These are phyloP conservation scores for Colletotrichum tanaceti DNA, from an alignment of 2,329 filamentous ascomycete species.

Conservation along the genomic window DNA sequence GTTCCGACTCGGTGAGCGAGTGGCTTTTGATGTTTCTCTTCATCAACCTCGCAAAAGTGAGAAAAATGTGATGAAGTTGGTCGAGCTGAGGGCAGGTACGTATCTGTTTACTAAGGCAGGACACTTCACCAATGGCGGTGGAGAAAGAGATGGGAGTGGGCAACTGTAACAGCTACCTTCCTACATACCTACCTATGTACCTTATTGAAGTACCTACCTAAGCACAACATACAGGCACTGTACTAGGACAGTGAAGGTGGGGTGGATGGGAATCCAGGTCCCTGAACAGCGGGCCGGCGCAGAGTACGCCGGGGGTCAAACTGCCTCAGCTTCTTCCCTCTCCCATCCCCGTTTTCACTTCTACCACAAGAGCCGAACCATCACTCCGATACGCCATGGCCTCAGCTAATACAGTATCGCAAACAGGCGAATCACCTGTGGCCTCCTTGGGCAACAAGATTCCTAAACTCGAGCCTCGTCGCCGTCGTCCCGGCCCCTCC, in stretches of 20 bases:
- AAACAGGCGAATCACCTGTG: neutral
- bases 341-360: neutral
- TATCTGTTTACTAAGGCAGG: slow-evolving; percentile 24
- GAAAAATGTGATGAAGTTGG: slow-evolving; percentile 21
- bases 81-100: slow-evolving; percentile 7
- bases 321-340: neutral
- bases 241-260: neutral
- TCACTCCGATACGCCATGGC: slow-evolving; percentile 20
- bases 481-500: slow-evolving; percentile 61
- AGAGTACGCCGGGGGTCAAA: slow-evolving; percentile 13
- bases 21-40: neutral
- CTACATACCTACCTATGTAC: no score
- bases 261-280: neutral
- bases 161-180: no score
- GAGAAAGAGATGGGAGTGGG: neutral
- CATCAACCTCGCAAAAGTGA: neutral
- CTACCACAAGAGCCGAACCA: neutral
- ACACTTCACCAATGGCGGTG: slow-evolving; percentile 9
- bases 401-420: slow-evolving; percentile 8
- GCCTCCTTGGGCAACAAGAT: slow-evolving; percentile 53
- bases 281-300: neutral
- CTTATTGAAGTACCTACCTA: no score
- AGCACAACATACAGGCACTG: neutral
- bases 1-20: neutral
- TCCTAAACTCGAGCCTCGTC: slow-evolving; percentile 75